Base-by-base conservation (phyloP, 2,329 filamentous ascomycete species). In the Chaetomium olivaceum region DNA sequence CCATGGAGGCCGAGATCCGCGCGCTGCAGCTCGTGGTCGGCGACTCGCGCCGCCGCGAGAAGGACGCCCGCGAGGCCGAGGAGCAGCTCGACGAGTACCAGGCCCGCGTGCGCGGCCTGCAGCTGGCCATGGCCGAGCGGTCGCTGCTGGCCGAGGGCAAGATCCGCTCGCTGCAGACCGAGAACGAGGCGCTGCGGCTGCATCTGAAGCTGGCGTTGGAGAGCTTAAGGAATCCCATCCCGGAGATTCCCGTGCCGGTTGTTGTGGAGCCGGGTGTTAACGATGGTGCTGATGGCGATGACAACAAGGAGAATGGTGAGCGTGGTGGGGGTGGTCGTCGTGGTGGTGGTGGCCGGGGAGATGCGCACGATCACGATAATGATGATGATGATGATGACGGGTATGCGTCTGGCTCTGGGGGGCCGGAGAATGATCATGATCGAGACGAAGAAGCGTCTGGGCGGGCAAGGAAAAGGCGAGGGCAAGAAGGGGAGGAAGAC, bases 1-100 rank as follows among this genome's bases (percentile, higher is more conserved):
- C 93, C 74, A 98, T 99, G 95, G 90, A 92, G 11, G 94, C 97
- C 74, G 95, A 96, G 71, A 99, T 99, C 71, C 91, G 93, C 23
- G 80, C 84, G 31, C 83, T 99, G 60, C 94, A 98, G 77, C 84
- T 96, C 68, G 92, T 81, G 9, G 87, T 90, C 27, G 86, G 85
- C 11, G 87, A 91, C 73, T 86, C 82, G 59, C 80, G 82, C 68
- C 87, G 83, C 71, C 87, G 84, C 61, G 92, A 95, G 78, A 89
- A 91, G 75, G 91, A 93, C 72, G 90, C 88, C 63, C 87, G 89
- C 72, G 84, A 89, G 46, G 89, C 92, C 70, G 91, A 93, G 69
- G 92, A 95, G 76, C 90, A 89, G 71, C 82, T 99, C 27, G 95
- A 98, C 73, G 93, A 97, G 77, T 99, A 98, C 78, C 95, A 99